Percentiles rank a stretch among this genome's conserved stretches.
These are phyloP conservation scores for Pichiaceae sp. DNA, from an alignment of 1,139 yeast species.

Conservation along the genomic window DNA sequence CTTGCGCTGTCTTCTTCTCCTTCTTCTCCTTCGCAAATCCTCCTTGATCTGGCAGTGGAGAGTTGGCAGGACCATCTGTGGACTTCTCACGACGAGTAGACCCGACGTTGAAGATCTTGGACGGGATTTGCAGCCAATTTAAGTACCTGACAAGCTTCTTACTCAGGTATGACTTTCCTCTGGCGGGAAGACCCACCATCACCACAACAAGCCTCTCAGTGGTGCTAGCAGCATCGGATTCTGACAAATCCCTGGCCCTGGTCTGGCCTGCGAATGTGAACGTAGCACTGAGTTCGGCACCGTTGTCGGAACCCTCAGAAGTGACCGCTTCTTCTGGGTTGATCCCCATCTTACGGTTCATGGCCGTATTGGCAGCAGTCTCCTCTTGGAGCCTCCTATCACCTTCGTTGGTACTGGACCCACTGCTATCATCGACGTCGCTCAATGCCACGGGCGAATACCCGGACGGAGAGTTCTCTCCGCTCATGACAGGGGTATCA, in stretches of 20 bases:
- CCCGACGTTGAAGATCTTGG: slow-evolving; percentile 85
- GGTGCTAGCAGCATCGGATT: slow-evolving; percentile 47
- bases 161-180: slow-evolving; percentile 88
- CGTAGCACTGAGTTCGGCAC: slow-evolving; percentile 48
- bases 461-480: slow-evolving; percentile 41
- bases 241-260: slow-evolving; percentile 72
- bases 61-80: slow-evolving; percentile 57
- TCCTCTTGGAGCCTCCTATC: slow-evolving; percentile 4
- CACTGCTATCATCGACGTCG: slow-evolving; percentile 1
- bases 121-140: slow-evolving; percentile 87
- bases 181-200: slow-evolving; percentile 77
- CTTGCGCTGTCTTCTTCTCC: slow-evolving; percentile 31
- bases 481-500: slow-evolving; percentile 62
- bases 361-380: slow-evolving; percentile 10
- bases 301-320: neutral
- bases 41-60: slow-evolving; percentile 54
- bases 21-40: neutral
- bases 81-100: slow-evolving; percentile 79
- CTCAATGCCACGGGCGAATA: slow-evolving; percentile 16
- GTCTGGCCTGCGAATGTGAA: slow-evolving; percentile 92
- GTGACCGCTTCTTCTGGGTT: neutral
- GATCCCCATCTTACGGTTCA: slow-evolving; percentile 3
- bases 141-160: slow-evolving; percentile 79
- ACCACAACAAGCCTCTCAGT: slow-evolving; percentile 58
- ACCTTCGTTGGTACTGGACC: too few relatives aligned